Evolutionary conservation across 176 grass and related monocot genomes (phyloP).

Genomic region (Urochloa ruziziensis): DNA sequence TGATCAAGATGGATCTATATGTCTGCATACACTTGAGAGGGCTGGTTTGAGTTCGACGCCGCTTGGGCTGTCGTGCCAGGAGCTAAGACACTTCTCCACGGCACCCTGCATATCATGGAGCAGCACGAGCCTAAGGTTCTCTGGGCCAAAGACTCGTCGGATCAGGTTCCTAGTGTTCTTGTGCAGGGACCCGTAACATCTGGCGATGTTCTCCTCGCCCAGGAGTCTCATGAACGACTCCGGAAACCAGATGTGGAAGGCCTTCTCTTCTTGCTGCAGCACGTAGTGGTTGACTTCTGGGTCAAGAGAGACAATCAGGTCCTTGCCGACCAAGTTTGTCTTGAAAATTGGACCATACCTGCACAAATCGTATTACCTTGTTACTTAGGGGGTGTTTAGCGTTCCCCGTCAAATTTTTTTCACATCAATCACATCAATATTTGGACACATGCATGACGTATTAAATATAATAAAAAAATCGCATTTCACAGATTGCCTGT

Average conservation of each 20-base stretch:
- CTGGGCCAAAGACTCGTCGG: slow-evolving; percentile 42
- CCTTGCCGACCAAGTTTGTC: slow-evolving; percentile 45
- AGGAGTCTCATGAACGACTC: slow-evolving; percentile 49
- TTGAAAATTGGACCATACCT: slow-evolving; percentile 57
- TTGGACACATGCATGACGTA: too few relatives aligned
- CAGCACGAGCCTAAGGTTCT: slow-evolving; percentile 25
- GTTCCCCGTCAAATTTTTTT: too few relatives aligned
- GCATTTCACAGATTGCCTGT: too few relatives aligned
- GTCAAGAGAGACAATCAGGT: slow-evolving; percentile 45
- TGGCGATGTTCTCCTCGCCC: slow-evolving; percentile 24
- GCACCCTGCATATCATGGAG: neutral
- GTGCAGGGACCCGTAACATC: slow-evolving; percentile 36
- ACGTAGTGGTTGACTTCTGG: slow-evolving; percentile 39
- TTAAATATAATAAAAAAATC: too few relatives aligned
- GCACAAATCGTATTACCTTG: neutral
- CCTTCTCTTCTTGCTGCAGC: slow-evolving; percentile 54
- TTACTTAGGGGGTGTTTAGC: too few relatives aligned
- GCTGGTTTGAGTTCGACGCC: neutral
- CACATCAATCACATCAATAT: too few relatives aligned
- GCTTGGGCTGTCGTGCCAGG: neutral
- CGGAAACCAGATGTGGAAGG: slow-evolving; percentile 59
- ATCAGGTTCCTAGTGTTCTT: slow-evolving; percentile 41
- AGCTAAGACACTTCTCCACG: neutral
- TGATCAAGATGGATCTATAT: neutral
- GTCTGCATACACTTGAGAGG: neutral